Base-by-base conservation (phyloP, 1,284 basidiomycete species). In the Neotropicomus parvogracilis region DNA sequence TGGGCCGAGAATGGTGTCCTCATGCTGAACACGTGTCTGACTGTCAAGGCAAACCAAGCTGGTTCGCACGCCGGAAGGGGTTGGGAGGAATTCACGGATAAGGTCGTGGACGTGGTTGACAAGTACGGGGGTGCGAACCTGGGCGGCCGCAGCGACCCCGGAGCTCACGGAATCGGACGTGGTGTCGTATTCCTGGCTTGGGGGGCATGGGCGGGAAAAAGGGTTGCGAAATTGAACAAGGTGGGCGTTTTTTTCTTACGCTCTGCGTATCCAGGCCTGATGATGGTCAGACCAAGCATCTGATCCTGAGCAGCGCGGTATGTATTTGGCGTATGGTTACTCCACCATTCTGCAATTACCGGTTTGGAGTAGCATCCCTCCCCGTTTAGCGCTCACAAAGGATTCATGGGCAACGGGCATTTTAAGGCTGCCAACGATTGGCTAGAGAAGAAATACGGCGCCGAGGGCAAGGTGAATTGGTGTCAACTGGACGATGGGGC, bases 1-100 rank as follows among this genome's bases (percentile, higher is more conserved):
- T 95, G 92, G 89, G 92, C 93, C 1, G 77, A 82, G 53, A 86
- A 88, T 55, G 95, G 95, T 33, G 94, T 98, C 29, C 74, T 98
- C 42, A 78, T 97, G 63, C 79, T 98, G 44, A 98, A 98, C 71
- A 90, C 93, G 3, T 89, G 86, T 53, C 75, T 98, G 28, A 95
- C 92, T 1, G 92, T 95, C 26, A 78, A 80, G 48, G 85, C 87
- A 2, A 77, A 78, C 50, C 62, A 80, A 51, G 83, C 94, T 3
- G 88, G 81, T 32, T 94, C 92, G 40, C 95, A 98, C 67, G 80
- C 85, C 31, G 79, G 80, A 54, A 82, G 79, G 64, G 95, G 95
- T 44, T 92, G 89, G 89, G 93, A 97, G 65, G 70, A 79, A 38
- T 95, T 97, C 51, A 80, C 77, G 78, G 93, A 72, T 68, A 82